A percentile compares a stretch with the other conserved stretches of the same genome.
These are phyloP conservation scores for Austropuccinia psidii DNA, from an alignment of 1,284 basidiomycete genomes.

Conservation along the genomic window DNA sequence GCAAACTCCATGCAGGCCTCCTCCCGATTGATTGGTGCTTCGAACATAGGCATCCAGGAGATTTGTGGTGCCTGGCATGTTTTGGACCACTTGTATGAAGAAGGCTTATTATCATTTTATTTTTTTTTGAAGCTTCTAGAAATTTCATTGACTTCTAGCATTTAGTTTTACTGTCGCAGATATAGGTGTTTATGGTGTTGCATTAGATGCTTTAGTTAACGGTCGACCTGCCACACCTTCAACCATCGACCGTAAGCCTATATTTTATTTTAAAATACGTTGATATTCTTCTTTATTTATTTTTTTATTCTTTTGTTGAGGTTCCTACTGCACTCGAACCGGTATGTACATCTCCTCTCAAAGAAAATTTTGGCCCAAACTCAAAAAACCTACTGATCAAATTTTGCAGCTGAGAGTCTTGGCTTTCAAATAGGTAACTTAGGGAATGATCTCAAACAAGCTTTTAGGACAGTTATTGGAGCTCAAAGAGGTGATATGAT, in stretches of 20 bases:
- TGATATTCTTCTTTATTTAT: not conserved
- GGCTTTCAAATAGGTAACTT: constrained; percentile 3
- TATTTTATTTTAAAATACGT: not conserved
- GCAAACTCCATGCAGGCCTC: no score
- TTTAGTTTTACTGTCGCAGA: not conserved
- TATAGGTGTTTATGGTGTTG: constrained; percentile 20
- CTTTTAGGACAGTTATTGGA: not conserved
- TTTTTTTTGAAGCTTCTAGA: no score
- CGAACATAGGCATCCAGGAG: constrained; percentile 3
- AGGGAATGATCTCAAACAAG: not conserved
- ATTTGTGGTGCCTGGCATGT: not conserved
- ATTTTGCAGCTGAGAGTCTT: not conserved
- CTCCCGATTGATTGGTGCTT: constrained; percentile 7
- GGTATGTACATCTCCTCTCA: not conserved
- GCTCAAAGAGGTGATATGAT: not conserved
- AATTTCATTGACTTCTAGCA: no score
- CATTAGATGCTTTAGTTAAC: constrained; percentile 18
- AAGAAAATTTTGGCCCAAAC: not conserved
- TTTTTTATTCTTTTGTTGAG: not conserved
- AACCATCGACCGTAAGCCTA: constrained; percentile 20
- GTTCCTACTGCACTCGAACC: not conserved
- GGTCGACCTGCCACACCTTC: constrained; percentile 6
- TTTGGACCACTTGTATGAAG: constrained; percentile 22
- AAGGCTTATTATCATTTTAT: no score
- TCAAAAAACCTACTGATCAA: not conserved